Conservation (phyloP, 2,329 filamentous ascomycete species). For the Trichoderma breve region DNA sequence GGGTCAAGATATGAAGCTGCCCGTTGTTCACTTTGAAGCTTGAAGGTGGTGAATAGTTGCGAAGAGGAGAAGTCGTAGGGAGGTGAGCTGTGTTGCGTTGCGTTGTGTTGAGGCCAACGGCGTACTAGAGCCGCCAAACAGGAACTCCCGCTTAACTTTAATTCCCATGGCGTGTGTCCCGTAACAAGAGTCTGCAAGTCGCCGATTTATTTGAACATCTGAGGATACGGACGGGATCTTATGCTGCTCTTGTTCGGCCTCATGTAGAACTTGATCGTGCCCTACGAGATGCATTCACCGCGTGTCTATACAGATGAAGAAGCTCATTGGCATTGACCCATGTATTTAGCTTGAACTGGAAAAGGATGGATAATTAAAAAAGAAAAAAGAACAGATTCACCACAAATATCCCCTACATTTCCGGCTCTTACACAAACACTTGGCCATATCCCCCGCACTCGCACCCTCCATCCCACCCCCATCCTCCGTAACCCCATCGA, state of each 20-base stretch:
- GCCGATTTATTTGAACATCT: not conserved
- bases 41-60: not conserved
- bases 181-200: not conserved
- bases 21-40: not conserved
- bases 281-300: not conserved
- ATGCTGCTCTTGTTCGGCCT: not conserved
- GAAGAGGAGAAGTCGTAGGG: not conserved
- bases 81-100: not conserved
- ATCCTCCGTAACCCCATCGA: constrained; percentile 59
- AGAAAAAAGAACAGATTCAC: constrained; percentile 37
- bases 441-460: constrained; percentile 50
- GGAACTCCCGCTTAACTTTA: not conserved
- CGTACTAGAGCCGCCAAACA: not conserved
- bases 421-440: constrained; percentile 60
- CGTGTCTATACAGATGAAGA: not conserved
- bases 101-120: not conserved
- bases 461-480: constrained; percentile 43
- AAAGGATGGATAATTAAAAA: not conserved
- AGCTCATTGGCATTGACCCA: too few relatives aligned
- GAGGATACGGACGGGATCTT: not conserved
- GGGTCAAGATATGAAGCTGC: too few relatives aligned
- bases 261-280: not conserved
- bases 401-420: constrained; percentile 71
- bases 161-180: not conserved
- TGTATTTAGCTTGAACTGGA: too few relatives aligned